These are phyloP conservation scores for Hortiboletus campestris DNA, from an alignment of 768 basidiomycete species.

Conservation along the genomic window DNA sequence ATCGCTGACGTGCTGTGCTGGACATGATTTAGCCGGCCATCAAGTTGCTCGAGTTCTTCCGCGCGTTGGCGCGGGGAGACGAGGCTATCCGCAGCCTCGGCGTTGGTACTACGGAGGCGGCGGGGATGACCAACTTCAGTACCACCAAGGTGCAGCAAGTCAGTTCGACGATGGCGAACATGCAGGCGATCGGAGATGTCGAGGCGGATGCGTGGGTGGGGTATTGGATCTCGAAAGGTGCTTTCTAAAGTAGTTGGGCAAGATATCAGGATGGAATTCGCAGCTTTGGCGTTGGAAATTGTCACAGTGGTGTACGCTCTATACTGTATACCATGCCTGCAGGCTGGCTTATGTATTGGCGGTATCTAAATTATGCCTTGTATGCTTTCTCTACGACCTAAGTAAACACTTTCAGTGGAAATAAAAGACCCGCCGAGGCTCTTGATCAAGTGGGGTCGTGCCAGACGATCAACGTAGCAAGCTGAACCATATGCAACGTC, in stretches of 20 bases:
- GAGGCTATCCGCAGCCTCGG: background rate
- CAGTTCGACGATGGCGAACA: constrained; percentile 25
- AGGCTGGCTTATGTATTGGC: too few species aligned
- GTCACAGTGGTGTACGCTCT: too few species aligned
- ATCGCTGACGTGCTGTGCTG: background rate
- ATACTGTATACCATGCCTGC: too few species aligned
- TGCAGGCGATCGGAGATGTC: constrained; percentile 23
- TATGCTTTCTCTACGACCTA: too few species aligned
- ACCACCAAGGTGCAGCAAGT: constrained; percentile 12
- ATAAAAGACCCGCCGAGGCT: too few species aligned
- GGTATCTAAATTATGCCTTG: too few species aligned
- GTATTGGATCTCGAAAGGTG: constrained; percentile 25
- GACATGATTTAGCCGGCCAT: constrained; percentile 30
- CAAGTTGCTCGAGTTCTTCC: constrained; percentile 36
- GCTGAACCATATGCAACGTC: too few species aligned
- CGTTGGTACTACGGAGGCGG: constrained; percentile 10
- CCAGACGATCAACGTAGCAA: too few species aligned
- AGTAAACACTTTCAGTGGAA: too few species aligned
- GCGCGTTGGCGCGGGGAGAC: constrained; percentile 21
- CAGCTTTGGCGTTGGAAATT: too few species aligned
- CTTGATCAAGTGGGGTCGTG: too few species aligned
- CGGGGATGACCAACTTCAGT: constrained; percentile 20
- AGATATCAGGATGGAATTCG: too few species aligned
- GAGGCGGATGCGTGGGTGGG: constrained; percentile 27
- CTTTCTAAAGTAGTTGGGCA: constrained; percentile 3